Base-by-base conservation (phyloP, 805 yeast species). In the Naumovozyma baii region DNA sequence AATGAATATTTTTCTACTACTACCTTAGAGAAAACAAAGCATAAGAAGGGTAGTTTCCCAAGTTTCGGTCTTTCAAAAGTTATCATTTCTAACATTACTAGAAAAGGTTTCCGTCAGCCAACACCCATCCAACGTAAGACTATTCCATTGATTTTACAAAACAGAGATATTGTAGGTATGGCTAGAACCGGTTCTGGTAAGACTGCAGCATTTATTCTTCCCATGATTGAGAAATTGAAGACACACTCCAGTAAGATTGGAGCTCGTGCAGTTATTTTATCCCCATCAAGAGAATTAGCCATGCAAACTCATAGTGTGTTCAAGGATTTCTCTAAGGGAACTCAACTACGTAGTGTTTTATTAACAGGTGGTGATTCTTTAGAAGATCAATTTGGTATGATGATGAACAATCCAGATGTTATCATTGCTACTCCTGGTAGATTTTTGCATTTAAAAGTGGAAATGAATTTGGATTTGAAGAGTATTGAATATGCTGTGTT, bases 181-280 rank as follows among this genome's bases (percentile, higher is more conserved):
- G 99, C 99, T 13, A 74, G 99, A 56, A 92, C 99, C 0, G 99
- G 99, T 54, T 84, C 95, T 18, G 99, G 99, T 70, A 92, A 92
- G 59, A 92, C 99, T 0, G 98, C 98, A 7, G 97, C 98, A 1
- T 92, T 92, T 59, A 74, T 85, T 16, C 65, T 92, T 39, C 99
- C 99, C 3, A 70, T 92, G 68, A 71, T 92, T 47, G 96, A 92
- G 52, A 80, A 75, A 55, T 69, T 90, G 50, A 85, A 84, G 59
- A 62, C 77, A 2, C 96, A 90, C 58, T 76, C 83, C 33, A 87
- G 95, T 22, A 83, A 78, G 56, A 81, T 83, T 33, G 98, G 98
- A 46, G 80, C 80, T 1, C 72, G 98, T 49, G 95, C 95, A 0
- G 69, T 92, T 28, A 79, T 92, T 41, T 62, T 92, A 41, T 84